Conservation (phyloP, 2,329 filamentous ascomycete species). For the Neopestalotiopsis sp. region DNA sequence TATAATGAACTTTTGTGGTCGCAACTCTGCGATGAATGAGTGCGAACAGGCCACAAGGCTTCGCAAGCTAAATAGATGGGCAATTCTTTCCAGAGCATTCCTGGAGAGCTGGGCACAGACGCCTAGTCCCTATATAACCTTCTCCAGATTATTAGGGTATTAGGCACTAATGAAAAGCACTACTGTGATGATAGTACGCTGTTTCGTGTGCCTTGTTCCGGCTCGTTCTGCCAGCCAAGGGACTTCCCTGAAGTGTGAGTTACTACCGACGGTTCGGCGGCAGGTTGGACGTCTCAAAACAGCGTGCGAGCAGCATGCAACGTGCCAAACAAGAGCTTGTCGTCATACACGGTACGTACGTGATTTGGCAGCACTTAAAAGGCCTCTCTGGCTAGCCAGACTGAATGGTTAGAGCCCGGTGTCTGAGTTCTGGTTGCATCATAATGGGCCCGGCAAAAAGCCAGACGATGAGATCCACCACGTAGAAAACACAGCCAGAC, state of each 20-base stretch:
- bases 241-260: conserved; percentile 26
- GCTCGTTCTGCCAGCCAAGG: conserved; percentile 28
- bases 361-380: background rate
- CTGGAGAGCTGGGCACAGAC: conserved; percentile 1
- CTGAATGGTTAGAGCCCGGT: background rate
- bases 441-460: conserved; percentile 9
- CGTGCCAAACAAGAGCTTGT: conserved; percentile 4
- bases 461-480: conserved; percentile 12
- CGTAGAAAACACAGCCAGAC: conserved; percentile 17
- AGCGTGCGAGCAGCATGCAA: conserved; percentile 2
- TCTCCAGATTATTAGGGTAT: background rate
- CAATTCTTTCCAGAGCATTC: conserved; percentile 1
- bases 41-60: background rate
- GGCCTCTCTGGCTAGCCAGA: conserved; percentile 8
- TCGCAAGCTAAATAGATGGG: background rate
- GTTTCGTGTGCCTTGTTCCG: conserved; percentile 16
- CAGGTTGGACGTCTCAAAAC: background rate
- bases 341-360: conserved; percentile 14
- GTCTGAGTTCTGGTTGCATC: conserved; percentile 13
- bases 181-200: background rate
- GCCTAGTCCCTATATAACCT: conserved; percentile 14
- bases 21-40: conserved; percentile 11
- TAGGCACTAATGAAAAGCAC: background rate
- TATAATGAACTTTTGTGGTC: background rate
- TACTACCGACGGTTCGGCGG: background rate